Percentiles rank a stretch among this genome's conserved stretches.
Evolutionary conservation across 805 yeast species (phyloP).

Genomic region (Teunomyces panamensis): DNA sequence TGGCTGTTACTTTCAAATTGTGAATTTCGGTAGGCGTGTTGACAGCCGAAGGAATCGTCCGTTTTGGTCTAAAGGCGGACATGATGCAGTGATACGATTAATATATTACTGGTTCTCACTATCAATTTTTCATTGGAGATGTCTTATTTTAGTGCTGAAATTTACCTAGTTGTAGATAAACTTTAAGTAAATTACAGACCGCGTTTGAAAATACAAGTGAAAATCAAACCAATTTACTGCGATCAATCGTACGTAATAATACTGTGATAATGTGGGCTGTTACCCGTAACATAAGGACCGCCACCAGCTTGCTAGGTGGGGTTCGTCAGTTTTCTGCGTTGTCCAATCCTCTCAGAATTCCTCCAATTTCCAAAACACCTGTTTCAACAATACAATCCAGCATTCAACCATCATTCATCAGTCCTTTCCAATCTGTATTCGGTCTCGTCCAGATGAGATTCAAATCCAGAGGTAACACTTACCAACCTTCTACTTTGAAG

Average conservation of each 20-base stretch:
- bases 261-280: slow-evolving; percentile 6
- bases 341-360: slow-evolving; percentile 9
- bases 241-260: not conserved
- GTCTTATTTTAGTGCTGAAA: slow-evolving; percentile 4
- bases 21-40: slow-evolving; percentile 47
- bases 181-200: not conserved
- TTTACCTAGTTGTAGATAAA: not conserved
- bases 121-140: not conserved
- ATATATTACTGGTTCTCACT: not conserved
- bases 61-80: slow-evolving; percentile 41
- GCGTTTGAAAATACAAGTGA: not conserved
- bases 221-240: not conserved
- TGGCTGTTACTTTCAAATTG: slow-evolving; percentile 22
- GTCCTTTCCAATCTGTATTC: slow-evolving; percentile 17
- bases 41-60: slow-evolving; percentile 42
- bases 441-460: slow-evolving; percentile 58
- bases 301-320: slow-evolving; percentile 4
- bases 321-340: slow-evolving; percentile 11
- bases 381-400: not conserved
- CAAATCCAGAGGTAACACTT: slow-evolving; percentile 90
- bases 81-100: slow-evolving; percentile 3
- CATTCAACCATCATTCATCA: slow-evolving; percentile 11
- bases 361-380: not conserved
- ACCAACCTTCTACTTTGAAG: slow-evolving; percentile 88
- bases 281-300: slow-evolving; percentile 5